phyloP scores from a whole-genome alignment of 441 rosid species.

The Gossypium schwendimanii region DNA sequence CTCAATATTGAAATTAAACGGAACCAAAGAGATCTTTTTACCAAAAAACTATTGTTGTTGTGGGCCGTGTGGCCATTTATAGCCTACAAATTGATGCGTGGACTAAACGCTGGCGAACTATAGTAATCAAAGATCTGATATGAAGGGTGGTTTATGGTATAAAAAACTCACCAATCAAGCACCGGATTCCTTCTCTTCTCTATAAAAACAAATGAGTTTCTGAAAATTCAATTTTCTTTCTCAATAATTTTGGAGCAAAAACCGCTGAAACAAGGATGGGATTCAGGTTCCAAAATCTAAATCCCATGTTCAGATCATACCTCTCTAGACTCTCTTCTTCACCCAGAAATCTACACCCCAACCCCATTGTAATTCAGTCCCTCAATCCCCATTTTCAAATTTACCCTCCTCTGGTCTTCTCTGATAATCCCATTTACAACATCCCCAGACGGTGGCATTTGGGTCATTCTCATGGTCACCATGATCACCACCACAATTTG shows the following conservation, averaged over 20 bases:
- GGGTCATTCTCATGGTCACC: conserved; percentile 48
- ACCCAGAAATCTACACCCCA: conserved; percentile 9
- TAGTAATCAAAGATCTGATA: neutral
- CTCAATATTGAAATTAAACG: too few species aligned
- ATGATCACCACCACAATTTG: conserved; percentile 23
- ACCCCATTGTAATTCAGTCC: conserved; percentile 11
- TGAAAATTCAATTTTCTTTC: neutral
- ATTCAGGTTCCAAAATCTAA: conserved; percentile 33
- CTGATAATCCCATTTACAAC: conserved; percentile 23
- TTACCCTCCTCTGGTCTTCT: conserved; percentile 8
- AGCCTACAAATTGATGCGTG: neutral
- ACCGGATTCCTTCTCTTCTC: neutral
- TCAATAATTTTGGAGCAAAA: neutral
- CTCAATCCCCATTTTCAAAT: conserved; percentile 20
- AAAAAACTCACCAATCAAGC: neutral
- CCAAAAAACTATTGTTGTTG: too few species aligned
- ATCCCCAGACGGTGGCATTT: conserved; percentile 66
- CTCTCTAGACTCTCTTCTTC: conserved; percentile 26
- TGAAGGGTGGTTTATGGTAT: neutral
- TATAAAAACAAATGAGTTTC: neutral
- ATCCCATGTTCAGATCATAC: conserved; percentile 33
- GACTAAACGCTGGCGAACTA: neutral
- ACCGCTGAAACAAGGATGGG: conserved; percentile 30
- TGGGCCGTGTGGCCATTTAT: neutral
- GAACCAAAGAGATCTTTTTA: too few species aligned